A percentile compares a stretch with the other conserved stretches of the same genome.
Evolutionary conservation across 305 asterid genomes (phyloP).

Genomic region (Solanum hybrid): DNA sequence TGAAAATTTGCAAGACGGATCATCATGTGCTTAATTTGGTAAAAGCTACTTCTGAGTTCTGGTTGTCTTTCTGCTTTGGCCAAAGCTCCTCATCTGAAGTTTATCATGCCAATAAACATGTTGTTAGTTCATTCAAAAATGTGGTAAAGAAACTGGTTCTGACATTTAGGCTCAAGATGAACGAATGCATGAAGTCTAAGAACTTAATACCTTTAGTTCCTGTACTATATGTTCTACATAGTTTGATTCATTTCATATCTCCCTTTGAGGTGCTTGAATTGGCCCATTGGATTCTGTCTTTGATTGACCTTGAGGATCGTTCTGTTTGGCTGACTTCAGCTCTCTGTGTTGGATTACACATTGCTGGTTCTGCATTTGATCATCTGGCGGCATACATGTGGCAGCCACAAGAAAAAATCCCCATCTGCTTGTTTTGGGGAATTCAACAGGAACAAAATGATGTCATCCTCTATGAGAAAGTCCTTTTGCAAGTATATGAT

Average conservation of each 20-base stretch:
- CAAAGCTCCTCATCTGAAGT: conserved; percentile 25
- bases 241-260: conserved; percentile 43
- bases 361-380: conserved; percentile 58
- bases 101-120: conserved; percentile 25
- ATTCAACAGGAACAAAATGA: conserved; percentile 28
- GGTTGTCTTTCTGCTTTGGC: conserved; percentile 25
- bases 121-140: conserved; percentile 36
- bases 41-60: conserved; percentile 43
- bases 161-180: conserved; percentile 52
- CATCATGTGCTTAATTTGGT: conserved; percentile 52
- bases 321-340: conserved; percentile 26
- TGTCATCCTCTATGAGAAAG: conserved; percentile 39
- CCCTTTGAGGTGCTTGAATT: conserved; percentile 74
- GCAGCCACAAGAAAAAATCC: conserved; percentile 21
- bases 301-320: conserved; percentile 32
- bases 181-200: conserved; percentile 36
- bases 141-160: conserved; percentile 45
- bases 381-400: conserved; percentile 33
- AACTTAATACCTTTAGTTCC: conserved; percentile 52
- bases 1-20: conserved; percentile 44
- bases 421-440: conserved; percentile 21
- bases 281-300: conserved; percentile 64
- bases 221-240: conserved; percentile 47
- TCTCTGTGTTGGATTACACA: conserved; percentile 49
- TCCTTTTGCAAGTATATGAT: conserved; percentile 39